Conservation (phyloP, 768 basidiomycete genomes). For the Macrolepiota albuminosa region DNA sequence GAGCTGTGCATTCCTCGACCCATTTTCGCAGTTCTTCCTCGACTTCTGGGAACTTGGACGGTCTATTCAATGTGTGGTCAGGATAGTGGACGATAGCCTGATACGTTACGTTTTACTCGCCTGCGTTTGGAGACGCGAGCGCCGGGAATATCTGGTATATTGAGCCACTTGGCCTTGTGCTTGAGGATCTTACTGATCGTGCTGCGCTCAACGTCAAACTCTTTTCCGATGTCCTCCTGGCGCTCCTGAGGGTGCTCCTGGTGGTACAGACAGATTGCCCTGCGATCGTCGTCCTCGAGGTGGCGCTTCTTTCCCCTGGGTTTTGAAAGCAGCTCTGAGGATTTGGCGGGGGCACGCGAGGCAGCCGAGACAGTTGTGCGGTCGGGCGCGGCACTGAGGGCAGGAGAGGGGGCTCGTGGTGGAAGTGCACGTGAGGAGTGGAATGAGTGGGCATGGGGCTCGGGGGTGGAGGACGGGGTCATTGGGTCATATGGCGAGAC, state of each 20-base stretch:
- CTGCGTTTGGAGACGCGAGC: conserved; percentile 65
- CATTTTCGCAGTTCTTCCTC: conserved; percentile 61
- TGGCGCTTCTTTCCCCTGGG: conserved; percentile 64
- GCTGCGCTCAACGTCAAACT: conserved; percentile 80
- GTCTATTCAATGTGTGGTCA: conserved; percentile 34
- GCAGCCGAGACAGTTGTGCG: conserved; percentile 42
- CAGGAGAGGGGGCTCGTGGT: conserved; percentile 57
- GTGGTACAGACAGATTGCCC: conserved; percentile 67
- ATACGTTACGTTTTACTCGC: conserved; percentile 33
- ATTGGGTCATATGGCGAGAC: conserved; percentile 39
- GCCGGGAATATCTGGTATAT: conserved; percentile 53
- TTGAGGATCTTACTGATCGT: conserved; percentile 94
- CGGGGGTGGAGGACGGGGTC: conserved; percentile 40
- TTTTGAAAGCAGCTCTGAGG: not conserved
- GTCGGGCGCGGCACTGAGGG: conserved; percentile 47
- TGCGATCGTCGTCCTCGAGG: conserved; percentile 70
- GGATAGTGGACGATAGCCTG: conserved; percentile 9
- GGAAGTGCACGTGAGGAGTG: conserved; percentile 41
- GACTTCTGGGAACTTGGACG: conserved; percentile 77
- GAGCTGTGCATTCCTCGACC: conserved; percentile 51
- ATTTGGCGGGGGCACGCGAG: conserved; percentile 23
- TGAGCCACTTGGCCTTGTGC: conserved; percentile 78
- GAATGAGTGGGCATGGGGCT: conserved; percentile 38
- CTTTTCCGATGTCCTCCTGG: conserved; percentile 80
- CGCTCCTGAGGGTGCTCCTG: conserved; percentile 59